phyloP scores from a whole-genome alignment of 148 eudicot genomes.

The Silene conica region DNA sequence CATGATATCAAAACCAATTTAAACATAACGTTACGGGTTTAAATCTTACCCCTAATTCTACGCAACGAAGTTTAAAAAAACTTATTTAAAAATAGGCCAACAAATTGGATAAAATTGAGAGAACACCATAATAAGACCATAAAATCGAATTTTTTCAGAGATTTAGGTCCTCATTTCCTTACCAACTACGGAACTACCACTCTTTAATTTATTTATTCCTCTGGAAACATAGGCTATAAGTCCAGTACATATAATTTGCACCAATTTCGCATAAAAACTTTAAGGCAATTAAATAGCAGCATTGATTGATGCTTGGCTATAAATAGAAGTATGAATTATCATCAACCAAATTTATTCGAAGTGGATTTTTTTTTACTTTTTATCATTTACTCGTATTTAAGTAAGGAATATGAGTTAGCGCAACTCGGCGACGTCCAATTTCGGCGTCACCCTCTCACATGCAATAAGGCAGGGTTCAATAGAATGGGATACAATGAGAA shows the following conservation, averaged over 20 bases:
- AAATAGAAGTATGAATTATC: constrained; percentile 7
- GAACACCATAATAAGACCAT: background rate
- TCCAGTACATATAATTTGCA: background rate
- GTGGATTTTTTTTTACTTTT: background rate
- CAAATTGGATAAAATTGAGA: too few relatives aligned
- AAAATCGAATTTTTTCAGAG: background rate
- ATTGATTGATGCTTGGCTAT: constrained; percentile 15
- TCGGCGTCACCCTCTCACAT: too few relatives aligned
- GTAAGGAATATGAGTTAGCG: too few relatives aligned
- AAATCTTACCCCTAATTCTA: too few relatives aligned
- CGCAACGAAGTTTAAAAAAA: too few relatives aligned
- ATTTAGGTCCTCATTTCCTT: background rate
- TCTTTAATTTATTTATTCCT: constrained; percentile 1
- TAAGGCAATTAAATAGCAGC: constrained; percentile 10
- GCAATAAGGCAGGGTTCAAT: too few relatives aligned
- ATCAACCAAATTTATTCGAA: background rate
- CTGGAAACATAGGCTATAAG: background rate
- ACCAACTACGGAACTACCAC: constrained; percentile 19
- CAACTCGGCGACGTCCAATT: too few relatives aligned
- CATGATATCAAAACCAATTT: too few relatives aligned
- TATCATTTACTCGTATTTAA: too few relatives aligned
- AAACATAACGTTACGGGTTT: too few relatives aligned
- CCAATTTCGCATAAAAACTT: background rate
- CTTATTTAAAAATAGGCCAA: too few relatives aligned
- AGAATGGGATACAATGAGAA: too few relatives aligned